Percentiles rank a stretch among this genome's conserved stretches.
phyloP scores from a whole-genome alignment of 1,284 basidiomycete species.

The Retiboletus flavoniger region DNA sequence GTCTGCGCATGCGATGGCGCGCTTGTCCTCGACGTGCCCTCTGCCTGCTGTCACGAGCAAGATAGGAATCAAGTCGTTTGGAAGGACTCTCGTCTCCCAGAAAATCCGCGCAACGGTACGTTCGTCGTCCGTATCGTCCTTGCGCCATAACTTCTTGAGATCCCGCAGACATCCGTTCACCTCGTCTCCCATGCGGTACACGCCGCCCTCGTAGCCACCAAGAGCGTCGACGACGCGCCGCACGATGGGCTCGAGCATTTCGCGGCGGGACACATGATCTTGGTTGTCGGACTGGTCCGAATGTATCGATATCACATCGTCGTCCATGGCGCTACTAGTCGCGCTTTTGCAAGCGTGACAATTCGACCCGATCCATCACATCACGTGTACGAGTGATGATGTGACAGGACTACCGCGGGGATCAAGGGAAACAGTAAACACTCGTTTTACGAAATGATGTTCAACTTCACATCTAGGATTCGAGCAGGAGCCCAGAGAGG shows the following conservation, averaged over 20 bases:
- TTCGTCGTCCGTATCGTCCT: slow-evolving; percentile 93
- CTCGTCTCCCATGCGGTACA: slow-evolving; percentile 83
- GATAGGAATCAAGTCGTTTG: slow-evolving; percentile 84
- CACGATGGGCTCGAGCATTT: slow-evolving; percentile 64
- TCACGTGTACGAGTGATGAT: slow-evolving; percentile 22
- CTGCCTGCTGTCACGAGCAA: slow-evolving; percentile 76
- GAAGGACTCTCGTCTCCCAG: slow-evolving; percentile 77
- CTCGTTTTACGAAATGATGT: not conserved
- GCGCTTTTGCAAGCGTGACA: slow-evolving; percentile 13
- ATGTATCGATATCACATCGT: slow-evolving; percentile 39
- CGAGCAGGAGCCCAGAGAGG: not conserved
- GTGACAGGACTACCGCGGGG: slow-evolving; percentile 2
- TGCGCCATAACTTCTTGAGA: slow-evolving; percentile 90
- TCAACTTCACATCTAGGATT: not conserved
- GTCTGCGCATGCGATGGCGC: slow-evolving; percentile 84
- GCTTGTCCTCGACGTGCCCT: slow-evolving; percentile 77
- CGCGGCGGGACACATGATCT: slow-evolving; percentile 37
- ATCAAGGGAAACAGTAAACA: not conserved
- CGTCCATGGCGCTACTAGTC: slow-evolving; percentile 26
- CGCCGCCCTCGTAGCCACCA: slow-evolving; percentile 65
- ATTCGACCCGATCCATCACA: slow-evolving; percentile 27
- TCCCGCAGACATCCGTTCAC: slow-evolving; percentile 85
- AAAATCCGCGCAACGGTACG: slow-evolving; percentile 91
- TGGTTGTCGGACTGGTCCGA: slow-evolving; percentile 35
- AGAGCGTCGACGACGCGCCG: slow-evolving; percentile 72